A percentile compares a stretch with the other conserved stretches of the same genome.
phyloP scores from a whole-genome alignment of 1,284 basidiomycete species.

The Cryptococcus sp. region DNA sequence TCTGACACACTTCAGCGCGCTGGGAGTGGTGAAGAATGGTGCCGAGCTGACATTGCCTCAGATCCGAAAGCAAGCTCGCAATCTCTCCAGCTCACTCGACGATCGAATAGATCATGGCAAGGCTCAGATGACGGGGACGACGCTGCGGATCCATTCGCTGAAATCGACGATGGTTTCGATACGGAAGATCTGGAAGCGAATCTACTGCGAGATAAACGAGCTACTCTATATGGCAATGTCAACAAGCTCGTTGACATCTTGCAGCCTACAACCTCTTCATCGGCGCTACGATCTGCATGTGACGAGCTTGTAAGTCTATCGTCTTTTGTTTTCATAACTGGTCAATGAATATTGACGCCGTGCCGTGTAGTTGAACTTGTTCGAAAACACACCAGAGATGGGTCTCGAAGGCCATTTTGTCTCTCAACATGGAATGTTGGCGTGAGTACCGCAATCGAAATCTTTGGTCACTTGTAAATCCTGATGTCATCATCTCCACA shows the following conservation, averaged over 20 bases:
- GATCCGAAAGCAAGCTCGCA: constrained; percentile 2
- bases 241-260: constrained; percentile 84
- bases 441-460: constrained; percentile 46
- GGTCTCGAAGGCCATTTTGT: constrained; percentile 89
- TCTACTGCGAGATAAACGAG: constrained; percentile 84
- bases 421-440: constrained; percentile 88
- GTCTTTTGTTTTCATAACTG: not conserved
- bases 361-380: constrained; percentile 65
- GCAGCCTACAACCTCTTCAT: constrained; percentile 74
- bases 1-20: too few species aligned
- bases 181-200: constrained; percentile 85
- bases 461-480: not conserved
- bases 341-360: not conserved
- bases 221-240: constrained; percentile 76
- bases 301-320: constrained; percentile 72
- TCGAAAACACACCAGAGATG: constrained; percentile 66
- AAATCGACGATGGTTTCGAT: constrained; percentile 85
- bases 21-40: too few species aligned
- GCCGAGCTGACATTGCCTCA: not conserved
- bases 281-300: constrained; percentile 76
- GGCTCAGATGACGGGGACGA: constrained; percentile 81
- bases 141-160: constrained; percentile 91
- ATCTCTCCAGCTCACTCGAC: constrained; percentile 64
- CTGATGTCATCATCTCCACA: constrained; percentile 4
- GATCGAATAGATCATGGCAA: constrained; percentile 84